Percentiles rank a stretch among this genome's conserved stretches.
phyloP scores from a whole-genome alignment of 768 basidiomycete species.

The Macrolepiota dolichaula region DNA sequence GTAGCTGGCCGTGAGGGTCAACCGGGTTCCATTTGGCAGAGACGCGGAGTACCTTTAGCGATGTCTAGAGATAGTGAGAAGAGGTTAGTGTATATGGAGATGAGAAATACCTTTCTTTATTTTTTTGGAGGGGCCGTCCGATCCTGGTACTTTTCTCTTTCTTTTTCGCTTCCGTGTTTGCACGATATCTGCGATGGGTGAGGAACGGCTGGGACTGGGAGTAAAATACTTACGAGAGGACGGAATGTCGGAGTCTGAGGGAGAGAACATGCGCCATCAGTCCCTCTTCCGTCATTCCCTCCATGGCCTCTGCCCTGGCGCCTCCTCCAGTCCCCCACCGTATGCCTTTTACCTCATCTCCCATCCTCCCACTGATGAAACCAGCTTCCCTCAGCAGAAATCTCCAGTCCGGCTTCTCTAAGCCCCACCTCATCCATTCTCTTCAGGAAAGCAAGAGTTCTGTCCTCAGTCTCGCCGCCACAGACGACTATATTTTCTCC shows the following conservation, averaged over 20 bases:
- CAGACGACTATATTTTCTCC: conserved; percentile 71
- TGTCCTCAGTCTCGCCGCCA: conserved; percentile 73
- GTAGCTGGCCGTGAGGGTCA: conserved; percentile 1
- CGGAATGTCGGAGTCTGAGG: conserved; percentile 6
- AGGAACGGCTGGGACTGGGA: not conserved
- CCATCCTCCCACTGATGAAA: conserved; percentile 13
- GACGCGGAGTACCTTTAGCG: conserved; percentile 3
- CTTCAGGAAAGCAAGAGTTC: conserved; percentile 69
- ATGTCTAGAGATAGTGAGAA: not conserved
- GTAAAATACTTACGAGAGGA: not conserved
- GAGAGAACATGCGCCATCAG: not conserved
- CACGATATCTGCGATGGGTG: not conserved
- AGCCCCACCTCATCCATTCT: conserved; percentile 60
- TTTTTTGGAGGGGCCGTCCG: not conserved
- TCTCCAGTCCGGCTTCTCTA: conserved; percentile 36
- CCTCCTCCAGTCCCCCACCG: conserved; percentile 12
- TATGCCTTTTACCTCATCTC: conserved; percentile 11
- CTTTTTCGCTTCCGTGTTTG: not conserved
- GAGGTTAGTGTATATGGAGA: not conserved
- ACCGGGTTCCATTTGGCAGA: not conserved
- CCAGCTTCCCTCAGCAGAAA: conserved; percentile 61
- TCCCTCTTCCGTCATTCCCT: not conserved
- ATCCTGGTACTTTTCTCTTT: not conserved
- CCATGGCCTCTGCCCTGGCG: conserved; percentile 5
- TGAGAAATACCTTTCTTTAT: not conserved